A percentile compares a stretch with the other conserved stretches of the same genome.
Conservation (phyloP, 352 stramenopile species). For the Globisporangium lucens region DNA sequence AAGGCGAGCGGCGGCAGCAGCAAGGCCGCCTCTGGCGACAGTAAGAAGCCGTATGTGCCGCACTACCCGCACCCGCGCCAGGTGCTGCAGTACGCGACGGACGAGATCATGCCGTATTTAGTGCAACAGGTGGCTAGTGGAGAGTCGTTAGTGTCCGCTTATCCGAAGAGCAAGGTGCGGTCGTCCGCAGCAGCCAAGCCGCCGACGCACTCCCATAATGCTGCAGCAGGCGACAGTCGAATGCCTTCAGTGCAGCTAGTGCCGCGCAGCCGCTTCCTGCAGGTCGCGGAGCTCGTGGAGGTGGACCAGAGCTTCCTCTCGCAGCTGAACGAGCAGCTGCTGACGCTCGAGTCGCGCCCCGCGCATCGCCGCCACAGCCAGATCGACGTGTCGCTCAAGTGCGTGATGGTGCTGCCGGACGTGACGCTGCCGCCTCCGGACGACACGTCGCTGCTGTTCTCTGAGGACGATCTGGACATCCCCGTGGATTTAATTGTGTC, state of each 20-base stretch:
- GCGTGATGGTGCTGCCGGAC: conserved; percentile 77
- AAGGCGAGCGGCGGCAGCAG: background rate
- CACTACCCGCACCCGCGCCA: conserved; percentile 68
- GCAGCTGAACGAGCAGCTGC: conserved; percentile 59
- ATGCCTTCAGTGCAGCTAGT: background rate
- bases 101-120: conserved; percentile 72
- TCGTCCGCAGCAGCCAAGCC: background rate
- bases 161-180: conserved; percentile 2
- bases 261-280: conserved; percentile 38
- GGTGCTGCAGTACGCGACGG: conserved; percentile 69
- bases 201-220: background rate
- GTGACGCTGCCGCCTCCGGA: conserved; percentile 63
- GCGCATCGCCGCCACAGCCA: conserved; percentile 61
- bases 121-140: conserved; percentile 32
- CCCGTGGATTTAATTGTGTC: conserved; percentile 24
- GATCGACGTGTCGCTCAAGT: conserved; percentile 70
- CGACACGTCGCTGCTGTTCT: conserved; percentile 37
- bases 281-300: conserved; percentile 70
- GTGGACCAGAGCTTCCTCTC: conserved; percentile 59
- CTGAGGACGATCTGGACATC: conserved; percentile 28
- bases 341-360: conserved; percentile 54
- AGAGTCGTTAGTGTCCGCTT: background rate
- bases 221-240: background rate
- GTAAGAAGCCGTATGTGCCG: conserved; percentile 37
- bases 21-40: too few species aligned